A percentile compares a stretch with the other conserved stretches of the same genome.
phyloP scores from a whole-genome alignment of 108 stramenopile species.

The Aurantiochytrium sp. region DNA sequence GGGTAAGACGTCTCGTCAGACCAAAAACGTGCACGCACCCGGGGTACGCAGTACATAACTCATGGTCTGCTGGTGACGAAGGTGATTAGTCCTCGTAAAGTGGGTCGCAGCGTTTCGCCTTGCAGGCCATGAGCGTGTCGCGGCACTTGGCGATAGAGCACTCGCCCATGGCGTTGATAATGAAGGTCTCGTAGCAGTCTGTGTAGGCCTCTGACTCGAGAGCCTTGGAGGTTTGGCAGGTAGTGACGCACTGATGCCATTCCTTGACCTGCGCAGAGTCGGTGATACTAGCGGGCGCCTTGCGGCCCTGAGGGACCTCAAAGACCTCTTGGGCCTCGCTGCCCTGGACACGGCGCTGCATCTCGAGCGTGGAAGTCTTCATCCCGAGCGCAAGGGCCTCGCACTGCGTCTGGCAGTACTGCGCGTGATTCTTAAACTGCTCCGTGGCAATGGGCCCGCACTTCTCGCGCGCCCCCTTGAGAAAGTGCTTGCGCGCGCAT shows the following conservation, averaged over 20 bases:
- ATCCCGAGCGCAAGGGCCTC: background rate
- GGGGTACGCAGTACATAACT: no score
- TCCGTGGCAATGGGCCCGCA: background rate
- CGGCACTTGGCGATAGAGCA: background rate
- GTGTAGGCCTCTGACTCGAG: background rate
- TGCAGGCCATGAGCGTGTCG: background rate
- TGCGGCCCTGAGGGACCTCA: background rate
- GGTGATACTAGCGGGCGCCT: background rate
- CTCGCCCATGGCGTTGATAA: background rate
- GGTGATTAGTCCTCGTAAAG: background rate
- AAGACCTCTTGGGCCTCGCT: background rate
- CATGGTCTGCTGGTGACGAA: no score
- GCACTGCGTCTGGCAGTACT: conserved; percentile 4
- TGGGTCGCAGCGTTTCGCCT: background rate
- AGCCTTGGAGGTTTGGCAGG: background rate
- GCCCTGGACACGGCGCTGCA: background rate
- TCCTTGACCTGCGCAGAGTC: background rate
- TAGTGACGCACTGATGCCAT: background rate
- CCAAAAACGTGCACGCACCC: no score
- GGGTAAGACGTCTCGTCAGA: no score
- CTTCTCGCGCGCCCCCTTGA: background rate
- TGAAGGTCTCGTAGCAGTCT: background rate
- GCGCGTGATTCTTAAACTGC: background rate
- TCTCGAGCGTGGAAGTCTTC: background rate
- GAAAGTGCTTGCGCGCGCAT: background rate